Evolutionary conservation across 768 basidiomycete species (phyloP).

Genomic region (Hygrocybe coccinea): DNA sequence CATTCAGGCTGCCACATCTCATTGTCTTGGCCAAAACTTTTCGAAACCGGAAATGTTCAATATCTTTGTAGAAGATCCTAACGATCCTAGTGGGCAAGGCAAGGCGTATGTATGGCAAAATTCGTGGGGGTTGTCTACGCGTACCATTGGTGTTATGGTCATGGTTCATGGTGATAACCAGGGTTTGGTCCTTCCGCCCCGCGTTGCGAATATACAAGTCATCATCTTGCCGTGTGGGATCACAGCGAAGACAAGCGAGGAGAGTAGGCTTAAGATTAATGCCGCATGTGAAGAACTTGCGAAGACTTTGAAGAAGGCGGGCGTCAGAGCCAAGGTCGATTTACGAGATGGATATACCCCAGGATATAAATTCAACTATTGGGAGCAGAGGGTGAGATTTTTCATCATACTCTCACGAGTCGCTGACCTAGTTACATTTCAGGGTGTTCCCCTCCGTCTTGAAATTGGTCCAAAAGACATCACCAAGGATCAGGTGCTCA

Average conservation of each 20-base stretch:
- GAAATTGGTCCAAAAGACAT: constrained; percentile 96
- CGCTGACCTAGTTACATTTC: neutral
- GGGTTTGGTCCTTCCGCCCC: constrained; percentile 93
- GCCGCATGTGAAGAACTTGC: constrained; percentile 76
- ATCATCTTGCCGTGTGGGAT: constrained; percentile 92
- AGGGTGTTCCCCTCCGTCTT: constrained; percentile 96
- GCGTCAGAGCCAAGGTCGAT: constrained; percentile 83
- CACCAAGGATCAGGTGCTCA: constrained; percentile 71
- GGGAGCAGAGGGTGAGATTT: constrained; percentile 85
- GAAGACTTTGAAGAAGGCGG: constrained; percentile 62
- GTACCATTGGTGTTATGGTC: constrained; percentile 97
- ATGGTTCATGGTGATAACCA: constrained; percentile 99
- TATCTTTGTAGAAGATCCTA: constrained; percentile 93
- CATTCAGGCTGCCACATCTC: constrained; percentile 96
- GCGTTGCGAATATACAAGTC: constrained; percentile 89
- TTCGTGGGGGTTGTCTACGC: constrained; percentile 96
- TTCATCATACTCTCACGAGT: neutral
- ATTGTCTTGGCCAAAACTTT: constrained; percentile 98
- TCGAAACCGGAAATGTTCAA: constrained; percentile 96
- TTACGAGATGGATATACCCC: constrained; percentile 94
- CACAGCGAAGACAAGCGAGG: constrained; percentile 74
- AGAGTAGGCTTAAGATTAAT: constrained; percentile 65
- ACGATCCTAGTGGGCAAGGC: constrained; percentile 55
- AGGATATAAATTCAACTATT: constrained; percentile 98
- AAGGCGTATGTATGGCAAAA: constrained; percentile 95